phyloP scores from a whole-genome alignment of 2,329 filamentous ascomycete species.

The Talaromyces funiculosus region DNA sequence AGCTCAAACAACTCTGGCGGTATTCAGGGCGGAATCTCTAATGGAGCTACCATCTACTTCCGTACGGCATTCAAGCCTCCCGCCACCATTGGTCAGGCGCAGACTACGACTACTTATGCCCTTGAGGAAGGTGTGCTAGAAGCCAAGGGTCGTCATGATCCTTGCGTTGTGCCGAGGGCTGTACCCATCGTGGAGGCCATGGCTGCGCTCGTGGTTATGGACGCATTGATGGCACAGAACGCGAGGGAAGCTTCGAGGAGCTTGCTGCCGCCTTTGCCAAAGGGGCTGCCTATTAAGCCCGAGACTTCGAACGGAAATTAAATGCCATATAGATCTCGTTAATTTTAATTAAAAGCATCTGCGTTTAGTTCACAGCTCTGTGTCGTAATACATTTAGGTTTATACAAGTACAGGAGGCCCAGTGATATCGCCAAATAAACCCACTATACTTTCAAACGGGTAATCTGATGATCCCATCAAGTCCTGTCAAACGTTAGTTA shows the following conservation, averaged over 20 bases:
- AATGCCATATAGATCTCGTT: background rate
- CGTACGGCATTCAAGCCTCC: constrained; percentile 90
- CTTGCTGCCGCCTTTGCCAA: constrained; percentile 39
- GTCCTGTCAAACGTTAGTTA: constrained; percentile 18
- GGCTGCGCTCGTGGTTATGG: constrained; percentile 81
- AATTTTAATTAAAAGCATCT: background rate
- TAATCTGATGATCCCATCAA: constrained; percentile 34
- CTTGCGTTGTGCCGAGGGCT: constrained; percentile 82
- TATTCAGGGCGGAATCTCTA: constrained; percentile 91
- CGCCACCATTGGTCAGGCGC: constrained; percentile 85
- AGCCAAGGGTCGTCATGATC: constrained; percentile 91
- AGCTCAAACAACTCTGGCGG: constrained; percentile 94
- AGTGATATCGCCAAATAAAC: constrained; percentile 30
- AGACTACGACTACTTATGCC: constrained; percentile 76
- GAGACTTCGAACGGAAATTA: constrained; percentile 4
- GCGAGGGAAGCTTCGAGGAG: constrained; percentile 49
- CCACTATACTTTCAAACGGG: constrained; percentile 32
- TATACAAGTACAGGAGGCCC: background rate
- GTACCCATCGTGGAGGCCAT: constrained; percentile 73
- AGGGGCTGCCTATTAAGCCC: constrained; percentile 29
- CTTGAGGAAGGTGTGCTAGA: constrained; percentile 71
- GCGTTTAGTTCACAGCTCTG: background rate
- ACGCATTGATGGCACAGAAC: constrained; percentile 79
- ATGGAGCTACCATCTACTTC: constrained; percentile 92
- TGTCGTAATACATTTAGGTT: too few relatives aligned